phyloP scores from a whole-genome alignment of 1,284 basidiomycete species.

The Moesziomyces antarcticus region DNA sequence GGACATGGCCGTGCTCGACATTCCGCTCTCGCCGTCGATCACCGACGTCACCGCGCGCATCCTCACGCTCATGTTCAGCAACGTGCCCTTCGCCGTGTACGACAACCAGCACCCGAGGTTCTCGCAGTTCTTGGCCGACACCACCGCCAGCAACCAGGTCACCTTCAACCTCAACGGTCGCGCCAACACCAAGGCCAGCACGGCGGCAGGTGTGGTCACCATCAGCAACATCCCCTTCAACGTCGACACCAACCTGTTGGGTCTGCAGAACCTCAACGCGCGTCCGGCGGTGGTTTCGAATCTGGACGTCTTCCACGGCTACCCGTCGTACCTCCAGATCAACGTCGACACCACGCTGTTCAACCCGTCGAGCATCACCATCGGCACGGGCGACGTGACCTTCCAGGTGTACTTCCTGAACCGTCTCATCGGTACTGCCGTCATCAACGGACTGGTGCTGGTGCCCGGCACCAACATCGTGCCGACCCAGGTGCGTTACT shows the following conservation, averaged over 20 bases:
- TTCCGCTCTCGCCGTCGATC: conserved; percentile 74
- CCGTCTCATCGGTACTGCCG: conserved; percentile 74
- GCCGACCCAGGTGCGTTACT: conserved; percentile 74
- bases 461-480: conserved; percentile 53
- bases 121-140: conserved; percentile 76
- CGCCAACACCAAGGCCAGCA: conserved; percentile 74
- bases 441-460: conserved; percentile 70
- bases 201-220: conserved; percentile 77
- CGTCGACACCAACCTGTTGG: conserved; percentile 75
- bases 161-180: conserved; percentile 74
- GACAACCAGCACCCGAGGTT: conserved; percentile 73
- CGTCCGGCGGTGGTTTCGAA: conserved; percentile 74
- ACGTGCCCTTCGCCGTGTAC: conserved; percentile 75
- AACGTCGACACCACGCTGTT: conserved; percentile 71
- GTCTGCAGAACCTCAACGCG: conserved; percentile 77
- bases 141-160: conserved; percentile 72
- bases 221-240: conserved; percentile 75
- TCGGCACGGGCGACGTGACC: conserved; percentile 76
- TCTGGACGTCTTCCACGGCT: conserved; percentile 79
- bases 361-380: conserved; percentile 76
- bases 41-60: conserved; percentile 77
- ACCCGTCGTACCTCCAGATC: conserved; percentile 77
- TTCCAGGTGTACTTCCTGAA: conserved; percentile 75
- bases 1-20: conserved; percentile 75
- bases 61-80: conserved; percentile 75